Conservation (phyloP, 1,139 yeast genomes). For the Cylindricascospora bacillispora region DNA sequence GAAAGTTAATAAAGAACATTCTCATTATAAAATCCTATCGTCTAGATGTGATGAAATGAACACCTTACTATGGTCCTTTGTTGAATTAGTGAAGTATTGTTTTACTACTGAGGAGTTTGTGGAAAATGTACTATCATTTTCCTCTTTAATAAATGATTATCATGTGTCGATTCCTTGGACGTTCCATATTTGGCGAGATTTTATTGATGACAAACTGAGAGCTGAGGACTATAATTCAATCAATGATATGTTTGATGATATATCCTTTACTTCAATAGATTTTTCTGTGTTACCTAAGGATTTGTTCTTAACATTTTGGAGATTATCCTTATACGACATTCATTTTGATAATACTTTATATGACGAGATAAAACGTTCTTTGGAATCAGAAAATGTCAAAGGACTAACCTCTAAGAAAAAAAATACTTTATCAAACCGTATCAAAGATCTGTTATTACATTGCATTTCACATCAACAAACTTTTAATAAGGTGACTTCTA, state of each 20-base stretch:
- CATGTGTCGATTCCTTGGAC: conserved; percentile 55
- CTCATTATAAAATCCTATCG: conserved; percentile 62
- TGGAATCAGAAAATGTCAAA: conserved; percentile 26
- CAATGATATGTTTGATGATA: conserved; percentile 7
- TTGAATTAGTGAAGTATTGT: conserved; percentile 46
- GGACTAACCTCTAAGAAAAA: conserved; percentile 11
- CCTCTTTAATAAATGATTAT: conserved; percentile 35
- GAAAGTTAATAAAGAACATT: conserved; percentile 31
- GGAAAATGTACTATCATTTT: conserved; percentile 32
- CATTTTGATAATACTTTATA: conserved; percentile 43
- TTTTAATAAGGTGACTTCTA: conserved; percentile 22
- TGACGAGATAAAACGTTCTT: conserved; percentile 32
- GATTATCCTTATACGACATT: conserved; percentile 60
- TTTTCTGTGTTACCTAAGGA: conserved; percentile 32
- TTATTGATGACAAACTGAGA: conserved; percentile 10
- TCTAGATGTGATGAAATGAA: conserved; percentile 61
- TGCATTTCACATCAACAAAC: conserved; percentile 23
- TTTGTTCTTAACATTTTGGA: conserved; percentile 62
- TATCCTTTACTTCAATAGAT: conserved; percentile 24
- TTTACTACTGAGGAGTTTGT: conserved; percentile 29
- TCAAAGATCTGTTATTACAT: conserved; percentile 22
- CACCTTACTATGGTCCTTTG: conserved; percentile 50
- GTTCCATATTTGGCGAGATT: conserved; percentile 66
- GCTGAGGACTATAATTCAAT: conserved; percentile 4
- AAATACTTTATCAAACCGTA: conserved; percentile 11